These are phyloP conservation scores for Backusella macrospora DNA, from an alignment of 192 early-diverging fungal genomes.

Conservation along the genomic window DNA sequence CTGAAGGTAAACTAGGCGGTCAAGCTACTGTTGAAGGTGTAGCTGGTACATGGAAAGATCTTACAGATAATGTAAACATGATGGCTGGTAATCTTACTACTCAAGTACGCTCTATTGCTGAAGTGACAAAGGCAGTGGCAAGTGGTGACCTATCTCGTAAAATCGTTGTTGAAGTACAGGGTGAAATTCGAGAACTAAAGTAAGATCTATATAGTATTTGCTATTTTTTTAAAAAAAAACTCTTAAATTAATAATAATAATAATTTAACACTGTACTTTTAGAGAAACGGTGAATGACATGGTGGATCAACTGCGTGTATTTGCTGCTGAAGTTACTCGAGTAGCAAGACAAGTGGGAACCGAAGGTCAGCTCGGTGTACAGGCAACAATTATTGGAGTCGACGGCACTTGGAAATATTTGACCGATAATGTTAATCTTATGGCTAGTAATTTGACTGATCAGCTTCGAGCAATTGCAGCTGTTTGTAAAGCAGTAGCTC, in stretches of 20 bases:
- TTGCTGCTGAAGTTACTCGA: conserved; percentile 62
- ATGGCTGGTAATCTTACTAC: conserved; percentile 17
- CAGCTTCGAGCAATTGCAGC: conserved; percentile 57
- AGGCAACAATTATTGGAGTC: conserved; percentile 60
- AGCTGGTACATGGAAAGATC: conserved; percentile 9
- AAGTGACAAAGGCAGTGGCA: conserved; percentile 12
- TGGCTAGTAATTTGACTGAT: conserved; percentile 57
- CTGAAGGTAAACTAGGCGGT: conserved; percentile 64
- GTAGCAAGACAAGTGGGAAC: conserved; percentile 64
- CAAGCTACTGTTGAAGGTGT: conserved; percentile 51
- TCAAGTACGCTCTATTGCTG: conserved; percentile 18
- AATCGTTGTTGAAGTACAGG: conserved; percentile 5
- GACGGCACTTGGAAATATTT: conserved; percentile 59
- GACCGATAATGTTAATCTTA: conserved; percentile 59
- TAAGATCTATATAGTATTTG: background rate
- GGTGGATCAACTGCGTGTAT: conserved; percentile 59
- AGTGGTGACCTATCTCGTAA: conserved; percentile 6
- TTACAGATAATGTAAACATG: conserved; percentile 14
- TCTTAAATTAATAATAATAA: background rate
- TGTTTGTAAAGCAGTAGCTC: conserved; percentile 55
- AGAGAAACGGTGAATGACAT: conserved; percentile 42
- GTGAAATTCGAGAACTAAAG: conserved; percentile 12
- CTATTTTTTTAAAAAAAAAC: background rate
- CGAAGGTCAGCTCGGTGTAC: conserved; percentile 59
- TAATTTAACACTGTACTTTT: background rate